These are phyloP conservation scores for Acacia concinna DNA, from an alignment of 331 rosid genomes.

Conservation along the genomic window DNA sequence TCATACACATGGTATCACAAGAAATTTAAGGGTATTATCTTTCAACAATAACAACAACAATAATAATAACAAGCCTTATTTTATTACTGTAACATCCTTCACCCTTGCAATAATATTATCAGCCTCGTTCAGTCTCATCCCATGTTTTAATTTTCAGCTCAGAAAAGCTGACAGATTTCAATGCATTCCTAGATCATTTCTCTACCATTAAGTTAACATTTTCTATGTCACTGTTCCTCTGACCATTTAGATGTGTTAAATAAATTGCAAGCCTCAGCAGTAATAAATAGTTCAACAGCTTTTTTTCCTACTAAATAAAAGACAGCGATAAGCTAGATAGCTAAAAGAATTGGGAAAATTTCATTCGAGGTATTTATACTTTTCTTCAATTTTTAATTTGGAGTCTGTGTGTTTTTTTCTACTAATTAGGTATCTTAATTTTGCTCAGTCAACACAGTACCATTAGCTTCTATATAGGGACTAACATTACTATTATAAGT, in stretches of 20 bases:
- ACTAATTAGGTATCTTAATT: too few relatives aligned
- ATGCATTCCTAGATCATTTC: background rate
- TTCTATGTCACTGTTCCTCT: background rate
- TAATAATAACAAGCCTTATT: background rate
- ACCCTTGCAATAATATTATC: background rate
- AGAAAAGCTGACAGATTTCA: background rate
- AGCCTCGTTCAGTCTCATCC: background rate
- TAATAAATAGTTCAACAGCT: conserved; percentile 9
- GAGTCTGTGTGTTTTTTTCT: too few relatives aligned
- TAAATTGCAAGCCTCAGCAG: conserved; percentile 3
- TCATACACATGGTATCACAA: background rate
- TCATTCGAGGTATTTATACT: too few relatives aligned
- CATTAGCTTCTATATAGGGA: too few relatives aligned
- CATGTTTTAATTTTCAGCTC: background rate
- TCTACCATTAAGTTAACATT: background rate
- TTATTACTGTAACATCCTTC: background rate
- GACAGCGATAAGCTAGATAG: background rate
- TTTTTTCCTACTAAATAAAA: background rate
- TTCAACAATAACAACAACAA: background rate
- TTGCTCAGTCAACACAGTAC: too few relatives aligned
- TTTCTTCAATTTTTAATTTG: too few relatives aligned
- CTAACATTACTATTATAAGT: too few relatives aligned
- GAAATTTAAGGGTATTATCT: background rate
- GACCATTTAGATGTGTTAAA: background rate
- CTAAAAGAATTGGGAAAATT: background rate